Percentiles rank a stretch among this genome's conserved stretches.
Evolutionary conservation across 1,139 yeast species (phyloP).

Genomic region (Candida smagusa): DNA sequence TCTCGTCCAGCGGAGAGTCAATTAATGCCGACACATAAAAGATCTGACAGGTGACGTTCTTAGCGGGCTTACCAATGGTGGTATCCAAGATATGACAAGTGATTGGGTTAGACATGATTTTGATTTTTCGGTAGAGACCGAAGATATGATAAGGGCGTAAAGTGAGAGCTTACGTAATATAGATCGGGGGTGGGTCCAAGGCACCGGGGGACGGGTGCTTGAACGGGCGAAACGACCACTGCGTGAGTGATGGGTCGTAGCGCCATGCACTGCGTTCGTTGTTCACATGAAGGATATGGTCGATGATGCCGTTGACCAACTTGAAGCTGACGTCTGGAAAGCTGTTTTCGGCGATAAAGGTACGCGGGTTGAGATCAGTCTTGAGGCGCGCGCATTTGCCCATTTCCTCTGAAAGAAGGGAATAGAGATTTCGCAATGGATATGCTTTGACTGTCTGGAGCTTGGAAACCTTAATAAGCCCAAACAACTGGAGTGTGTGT

Average conservation of each 20-base stretch:
- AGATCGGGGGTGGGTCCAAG: background rate
- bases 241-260: constrained; percentile 17
- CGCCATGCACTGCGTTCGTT: constrained; percentile 21
- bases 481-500: constrained; percentile 18
- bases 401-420: background rate
- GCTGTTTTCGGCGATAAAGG: constrained; percentile 1
- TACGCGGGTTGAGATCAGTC: background rate
- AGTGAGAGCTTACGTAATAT: background rate
- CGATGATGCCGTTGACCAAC: constrained; percentile 27
- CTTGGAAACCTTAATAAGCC: constrained; percentile 6
- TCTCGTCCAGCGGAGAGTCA: constrained; percentile 22
- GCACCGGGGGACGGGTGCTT: constrained; percentile 4
- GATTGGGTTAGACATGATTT: constrained; percentile 48
- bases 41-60: constrained; percentile 59
- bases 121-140: background rate
- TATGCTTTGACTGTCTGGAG: constrained; percentile 5
- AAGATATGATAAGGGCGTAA: background rate
- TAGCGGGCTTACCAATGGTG: constrained; percentile 78
- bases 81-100: constrained; percentile 90
- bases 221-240: constrained; percentile 16
- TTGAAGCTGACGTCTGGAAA: constrained; percentile 10
- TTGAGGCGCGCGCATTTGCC: background rate
- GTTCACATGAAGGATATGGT: constrained; percentile 18
- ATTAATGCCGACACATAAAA: constrained; percentile 34
- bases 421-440: background rate